A percentile compares a stretch with the other conserved stretches of the same genome.
Conservation (phyloP, 148 eudicot genomes). For the Nepenthes gracilis region DNA sequence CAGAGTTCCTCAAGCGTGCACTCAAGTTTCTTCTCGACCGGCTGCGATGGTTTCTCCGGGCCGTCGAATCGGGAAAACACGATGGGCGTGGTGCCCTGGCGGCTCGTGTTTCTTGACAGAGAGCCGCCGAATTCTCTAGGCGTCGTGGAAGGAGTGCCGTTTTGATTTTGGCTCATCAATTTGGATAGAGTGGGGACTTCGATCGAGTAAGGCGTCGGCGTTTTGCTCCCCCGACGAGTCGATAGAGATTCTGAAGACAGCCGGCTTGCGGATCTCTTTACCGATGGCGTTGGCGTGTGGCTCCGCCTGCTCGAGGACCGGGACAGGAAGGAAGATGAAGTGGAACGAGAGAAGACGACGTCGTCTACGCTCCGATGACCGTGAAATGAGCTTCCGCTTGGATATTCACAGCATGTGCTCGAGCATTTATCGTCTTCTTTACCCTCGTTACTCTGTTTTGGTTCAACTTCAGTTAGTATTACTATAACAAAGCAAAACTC, state of each 20-base stretch:
- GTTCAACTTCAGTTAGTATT: no score
- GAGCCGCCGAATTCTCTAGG: not conserved
- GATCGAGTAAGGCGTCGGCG: slow-evolving; percentile 11
- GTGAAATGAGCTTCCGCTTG: slow-evolving; percentile 3
- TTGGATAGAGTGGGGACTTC: slow-evolving; percentile 9
- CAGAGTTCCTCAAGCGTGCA: slow-evolving; percentile 79
- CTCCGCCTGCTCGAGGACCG: slow-evolving; percentile 31
- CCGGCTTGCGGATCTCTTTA: slow-evolving; percentile 11
- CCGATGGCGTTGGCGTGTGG: slow-evolving; percentile 33
- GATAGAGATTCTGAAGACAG: not conserved
- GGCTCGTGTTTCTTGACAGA: slow-evolving; percentile 20
- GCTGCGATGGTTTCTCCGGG: slow-evolving; percentile 26
- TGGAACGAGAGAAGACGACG: slow-evolving; percentile 23
- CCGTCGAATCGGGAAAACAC: slow-evolving; percentile 47
- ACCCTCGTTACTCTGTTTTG: no score
- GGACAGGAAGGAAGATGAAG: slow-evolving; percentile 19
- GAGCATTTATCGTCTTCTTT: no score
- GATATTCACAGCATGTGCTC: slow-evolving; percentile 5
- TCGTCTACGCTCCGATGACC: slow-evolving; percentile 18
- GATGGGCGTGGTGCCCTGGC: slow-evolving; percentile 39
- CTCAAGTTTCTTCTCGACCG: slow-evolving; percentile 47
- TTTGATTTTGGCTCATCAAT: slow-evolving; percentile 13
- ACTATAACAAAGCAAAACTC: no score
- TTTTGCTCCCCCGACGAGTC: slow-evolving; percentile 7
- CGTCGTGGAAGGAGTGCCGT: not conserved